Percentiles rank a stretch among this genome's conserved stretches.
These are phyloP conservation scores for Fusarium coicis DNA, from an alignment of 2,329 filamentous ascomycete species.

Conservation along the genomic window DNA sequence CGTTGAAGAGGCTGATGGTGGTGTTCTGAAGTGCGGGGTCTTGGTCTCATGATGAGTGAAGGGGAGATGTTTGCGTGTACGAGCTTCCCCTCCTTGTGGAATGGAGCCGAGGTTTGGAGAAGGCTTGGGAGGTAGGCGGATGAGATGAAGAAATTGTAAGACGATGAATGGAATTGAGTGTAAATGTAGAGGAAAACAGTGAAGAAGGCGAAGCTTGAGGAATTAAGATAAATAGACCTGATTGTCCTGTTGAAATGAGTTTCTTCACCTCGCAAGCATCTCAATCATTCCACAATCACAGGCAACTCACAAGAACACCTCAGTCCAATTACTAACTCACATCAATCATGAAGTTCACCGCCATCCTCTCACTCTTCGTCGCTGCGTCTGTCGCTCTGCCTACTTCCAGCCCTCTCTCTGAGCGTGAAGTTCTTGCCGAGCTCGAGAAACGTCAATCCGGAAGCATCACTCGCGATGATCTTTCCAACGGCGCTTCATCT, in stretches of 20 bases:
- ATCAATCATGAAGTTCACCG: conserved; percentile 28
- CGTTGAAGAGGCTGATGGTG: neutral
- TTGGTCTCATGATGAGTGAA: conserved; percentile 8
- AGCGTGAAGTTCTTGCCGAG: conserved; percentile 10
- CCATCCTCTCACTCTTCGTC: conserved; percentile 19
- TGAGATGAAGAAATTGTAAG: neutral
- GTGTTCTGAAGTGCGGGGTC: conserved; percentile 24
- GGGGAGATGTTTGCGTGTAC: neutral
- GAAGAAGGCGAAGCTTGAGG: no score
- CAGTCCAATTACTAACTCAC: neutral
- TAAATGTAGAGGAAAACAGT: neutral
- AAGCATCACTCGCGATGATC: conserved; percentile 40
- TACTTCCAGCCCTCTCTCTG: neutral
- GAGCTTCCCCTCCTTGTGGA: neutral
- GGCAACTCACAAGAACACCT: neutral
- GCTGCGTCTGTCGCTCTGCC: conserved; percentile 20
- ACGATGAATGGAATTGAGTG: fast-evolving
- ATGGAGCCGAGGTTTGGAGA: conserved; percentile 7
- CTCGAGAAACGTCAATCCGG: conserved; percentile 15
- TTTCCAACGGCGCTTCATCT: conserved; percentile 42
- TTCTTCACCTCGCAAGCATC: neutral
- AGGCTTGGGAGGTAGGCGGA: neutral
- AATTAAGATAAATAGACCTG: conserved; percentile 5
- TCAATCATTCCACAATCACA: neutral
- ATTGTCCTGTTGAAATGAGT: neutral